These are phyloP conservation scores for Helenozyma rhizophorensis DNA, from an alignment of 805 yeast genomes.

Conservation along the genomic window DNA sequence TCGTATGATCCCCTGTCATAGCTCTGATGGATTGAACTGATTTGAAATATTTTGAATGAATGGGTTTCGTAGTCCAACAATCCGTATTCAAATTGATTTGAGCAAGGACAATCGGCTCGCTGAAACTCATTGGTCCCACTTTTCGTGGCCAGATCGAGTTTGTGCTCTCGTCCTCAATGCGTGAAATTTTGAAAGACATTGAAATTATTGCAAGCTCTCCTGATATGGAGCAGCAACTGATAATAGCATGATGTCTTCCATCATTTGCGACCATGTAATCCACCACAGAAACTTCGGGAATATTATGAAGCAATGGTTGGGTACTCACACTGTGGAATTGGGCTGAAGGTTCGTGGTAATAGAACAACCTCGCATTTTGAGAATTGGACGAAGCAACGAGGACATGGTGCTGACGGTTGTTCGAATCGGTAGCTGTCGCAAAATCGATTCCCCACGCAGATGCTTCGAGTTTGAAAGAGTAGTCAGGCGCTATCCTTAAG, in stretches of 20 bases:
- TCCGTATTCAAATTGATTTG: constrained; percentile 22
- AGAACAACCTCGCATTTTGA: constrained; percentile 40
- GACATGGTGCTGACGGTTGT: constrained; percentile 23
- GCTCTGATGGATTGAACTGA: constrained; percentile 46
- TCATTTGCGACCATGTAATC: constrained; percentile 14
- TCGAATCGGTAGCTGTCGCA: constrained; percentile 12
- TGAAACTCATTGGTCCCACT: constrained; percentile 15
- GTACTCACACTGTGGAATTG: constrained; percentile 31
- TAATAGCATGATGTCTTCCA: constrained; percentile 23
- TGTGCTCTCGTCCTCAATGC: too few relatives aligned
- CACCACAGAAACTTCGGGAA: constrained; percentile 47
- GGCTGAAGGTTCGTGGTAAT: constrained; percentile 22
- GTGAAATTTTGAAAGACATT: too few relatives aligned
- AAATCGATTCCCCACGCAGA: constrained; percentile 66
- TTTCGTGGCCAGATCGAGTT: too few relatives aligned
- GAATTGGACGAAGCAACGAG: constrained; percentile 54
- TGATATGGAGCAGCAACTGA: constrained; percentile 41
- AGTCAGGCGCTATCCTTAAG: constrained; percentile 19
- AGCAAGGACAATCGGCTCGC: constrained; percentile 25
- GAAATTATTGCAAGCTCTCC: constrained; percentile 45
- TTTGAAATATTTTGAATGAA: constrained; percentile 40
- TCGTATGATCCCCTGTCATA: constrained; percentile 43
- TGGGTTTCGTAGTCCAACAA: constrained; percentile 50
- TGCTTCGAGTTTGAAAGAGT: constrained; percentile 23
- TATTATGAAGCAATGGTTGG: constrained; percentile 47